phyloP scores from a whole-genome alignment of 768 basidiomycete species.

The Podaxis sp. region DNA sequence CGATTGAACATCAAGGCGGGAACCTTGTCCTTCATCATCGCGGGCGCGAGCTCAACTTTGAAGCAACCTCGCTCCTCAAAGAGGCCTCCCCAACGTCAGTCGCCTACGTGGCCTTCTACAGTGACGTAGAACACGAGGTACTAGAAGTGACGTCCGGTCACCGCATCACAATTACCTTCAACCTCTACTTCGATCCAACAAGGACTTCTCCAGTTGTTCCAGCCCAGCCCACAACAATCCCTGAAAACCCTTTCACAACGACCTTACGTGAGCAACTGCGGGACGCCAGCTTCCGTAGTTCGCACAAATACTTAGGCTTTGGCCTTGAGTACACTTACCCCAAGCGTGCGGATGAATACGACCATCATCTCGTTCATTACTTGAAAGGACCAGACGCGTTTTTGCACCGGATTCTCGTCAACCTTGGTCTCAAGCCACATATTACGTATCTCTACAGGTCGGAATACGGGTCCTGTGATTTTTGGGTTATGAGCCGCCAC shows the following conservation, averaged over 20 bases:
- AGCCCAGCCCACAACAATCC: background rate
- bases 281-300: slow-evolving; percentile 27
- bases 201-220: background rate
- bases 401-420: slow-evolving; percentile 20
- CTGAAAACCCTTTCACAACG: slow-evolving; percentile 16
- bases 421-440: slow-evolving; percentile 19
- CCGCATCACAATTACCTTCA: slow-evolving; percentile 43
- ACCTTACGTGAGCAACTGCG: slow-evolving; percentile 26
- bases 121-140: slow-evolving; percentile 44
- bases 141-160: slow-evolving; percentile 33
- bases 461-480: background rate
- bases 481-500: background rate
- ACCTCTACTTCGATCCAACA: slow-evolving; percentile 31
- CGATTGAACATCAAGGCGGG: slow-evolving; percentile 46
- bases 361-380: slow-evolving; percentile 14
- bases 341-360: slow-evolving; percentile 11
- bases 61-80: slow-evolving; percentile 33
- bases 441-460: slow-evolving; percentile 24
- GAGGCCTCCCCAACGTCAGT: slow-evolving; percentile 19
- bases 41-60: slow-evolving; percentile 29
- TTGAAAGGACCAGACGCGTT: slow-evolving; percentile 33
- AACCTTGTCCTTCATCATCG: slow-evolving; percentile 35
- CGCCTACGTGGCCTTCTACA: slow-evolving; percentile 35
- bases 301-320: slow-evolving; percentile 35
- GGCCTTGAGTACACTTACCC: slow-evolving; percentile 36